A percentile compares a stretch with the other conserved stretches of the same genome.
phyloP scores from a whole-genome alignment of 441 rosid species.

The Manihot esculenta region DNA sequence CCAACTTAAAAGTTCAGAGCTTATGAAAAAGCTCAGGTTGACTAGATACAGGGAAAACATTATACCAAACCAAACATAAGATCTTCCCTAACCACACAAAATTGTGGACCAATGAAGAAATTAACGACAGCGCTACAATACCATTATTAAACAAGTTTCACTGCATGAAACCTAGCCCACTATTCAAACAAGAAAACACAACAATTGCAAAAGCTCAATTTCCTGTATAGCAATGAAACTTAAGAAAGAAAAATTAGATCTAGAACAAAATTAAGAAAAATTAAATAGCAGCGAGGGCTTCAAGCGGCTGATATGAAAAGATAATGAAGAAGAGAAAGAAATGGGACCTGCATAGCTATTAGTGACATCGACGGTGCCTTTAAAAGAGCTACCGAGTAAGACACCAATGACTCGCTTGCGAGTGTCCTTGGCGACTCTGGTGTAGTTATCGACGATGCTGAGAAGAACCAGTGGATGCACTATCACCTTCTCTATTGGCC shows the following conservation, averaged over 20 bases:
- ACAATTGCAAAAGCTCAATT: background rate
- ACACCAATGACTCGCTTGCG: conserved; percentile 82
- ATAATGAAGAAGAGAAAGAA: background rate
- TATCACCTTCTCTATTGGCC: conserved; percentile 72
- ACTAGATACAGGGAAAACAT: background rate
- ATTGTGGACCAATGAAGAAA: background rate
- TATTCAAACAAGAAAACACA: background rate
- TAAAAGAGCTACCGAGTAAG: conserved; percentile 60
- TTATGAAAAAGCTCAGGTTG: background rate
- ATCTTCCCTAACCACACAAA: background rate
- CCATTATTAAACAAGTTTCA: background rate
- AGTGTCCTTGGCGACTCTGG: conserved; percentile 77
- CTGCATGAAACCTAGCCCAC: background rate
- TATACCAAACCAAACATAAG: background rate
- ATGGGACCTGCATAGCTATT: conserved; percentile 73
- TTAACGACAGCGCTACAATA: background rate
- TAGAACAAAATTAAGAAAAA: background rate
- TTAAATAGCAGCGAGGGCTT: background rate
- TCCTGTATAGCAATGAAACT: background rate
- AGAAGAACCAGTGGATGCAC: conserved; percentile 88
- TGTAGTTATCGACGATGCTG: conserved; percentile 88
- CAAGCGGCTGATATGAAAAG: background rate
- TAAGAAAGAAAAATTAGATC: background rate
- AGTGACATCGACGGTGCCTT: conserved; percentile 73
- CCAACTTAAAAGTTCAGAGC: background rate